Evolutionary conservation across 2,329 filamentous ascomycete genomes (phyloP).

Genomic region (Diaporthe ilicicola): DNA sequence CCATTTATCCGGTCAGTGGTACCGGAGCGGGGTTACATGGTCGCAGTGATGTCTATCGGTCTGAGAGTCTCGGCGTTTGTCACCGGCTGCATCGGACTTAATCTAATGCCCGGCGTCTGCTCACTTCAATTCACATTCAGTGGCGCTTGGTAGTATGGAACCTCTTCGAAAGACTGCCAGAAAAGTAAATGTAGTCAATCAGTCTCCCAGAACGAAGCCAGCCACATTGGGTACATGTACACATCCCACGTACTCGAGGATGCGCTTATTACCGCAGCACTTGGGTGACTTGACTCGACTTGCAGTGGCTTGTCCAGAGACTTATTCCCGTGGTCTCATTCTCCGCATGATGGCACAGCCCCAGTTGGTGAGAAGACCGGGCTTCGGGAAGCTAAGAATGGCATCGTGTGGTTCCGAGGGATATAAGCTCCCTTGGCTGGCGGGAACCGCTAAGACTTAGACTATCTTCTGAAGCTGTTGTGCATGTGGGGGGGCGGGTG

Average conservation of each 20-base stretch:
- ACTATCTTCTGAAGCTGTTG: neutral
- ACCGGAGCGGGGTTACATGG: constrained; percentile 7
- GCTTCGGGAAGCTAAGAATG: neutral
- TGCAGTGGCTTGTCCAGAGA: neutral
- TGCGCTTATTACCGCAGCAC: too few relatives aligned
- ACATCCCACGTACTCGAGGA: neutral
- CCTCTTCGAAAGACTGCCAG: neutral
- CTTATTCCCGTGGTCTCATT: neutral
- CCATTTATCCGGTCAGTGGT: constrained; percentile 3
- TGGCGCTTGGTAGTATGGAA: neutral
- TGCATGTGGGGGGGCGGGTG: too few relatives aligned
- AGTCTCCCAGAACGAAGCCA: neutral
- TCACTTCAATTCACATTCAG: neutral
- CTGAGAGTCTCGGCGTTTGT: neutral
- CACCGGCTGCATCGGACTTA: constrained; percentile 12
- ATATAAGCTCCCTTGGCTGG: neutral
- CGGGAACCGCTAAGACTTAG: neutral
- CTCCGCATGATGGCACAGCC: neutral
- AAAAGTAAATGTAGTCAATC: neutral
- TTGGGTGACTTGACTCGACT: neutral
- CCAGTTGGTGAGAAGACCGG: neutral
- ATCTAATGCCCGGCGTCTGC: neutral
- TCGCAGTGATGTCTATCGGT: neutral
- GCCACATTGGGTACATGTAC: neutral
- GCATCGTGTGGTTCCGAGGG: neutral